A percentile compares a stretch with the other conserved stretches of the same genome.
Conservation (phyloP, 2,329 filamentous ascomycete genomes). For the Akanthomyces uredinophilus region DNA sequence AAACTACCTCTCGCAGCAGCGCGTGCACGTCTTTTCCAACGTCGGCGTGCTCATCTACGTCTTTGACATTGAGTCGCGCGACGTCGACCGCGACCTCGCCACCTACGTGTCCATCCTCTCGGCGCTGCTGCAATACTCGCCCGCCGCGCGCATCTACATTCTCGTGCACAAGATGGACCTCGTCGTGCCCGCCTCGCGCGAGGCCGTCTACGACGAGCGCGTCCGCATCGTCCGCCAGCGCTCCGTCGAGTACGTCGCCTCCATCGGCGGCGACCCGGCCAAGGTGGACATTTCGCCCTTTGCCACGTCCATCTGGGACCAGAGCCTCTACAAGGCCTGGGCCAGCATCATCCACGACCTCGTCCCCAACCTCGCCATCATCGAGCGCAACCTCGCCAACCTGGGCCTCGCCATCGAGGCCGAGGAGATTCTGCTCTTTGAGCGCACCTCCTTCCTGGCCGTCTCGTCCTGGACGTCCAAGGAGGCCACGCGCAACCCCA, state of each 20-base stretch:
- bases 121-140: constrained; percentile 80
- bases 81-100: constrained; percentile 86
- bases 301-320: constrained; percentile 97
- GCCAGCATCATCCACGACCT: constrained; percentile 96
- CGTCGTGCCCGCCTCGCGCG: constrained; percentile 72
- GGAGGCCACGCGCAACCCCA: constrained; percentile 74
- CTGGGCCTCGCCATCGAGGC: constrained; percentile 84
- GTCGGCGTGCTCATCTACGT: constrained; percentile 98
- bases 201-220: constrained; percentile 79
- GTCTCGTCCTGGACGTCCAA: constrained; percentile 86
- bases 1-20: constrained; percentile 93
- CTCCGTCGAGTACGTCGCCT: constrained; percentile 51
- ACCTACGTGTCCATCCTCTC: constrained; percentile 89
- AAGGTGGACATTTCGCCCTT: constrained; percentile 74
- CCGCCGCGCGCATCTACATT: constrained; percentile 79
- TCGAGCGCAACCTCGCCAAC: constrained; percentile 78
- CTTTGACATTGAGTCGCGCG: constrained; percentile 95
- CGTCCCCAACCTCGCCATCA: constrained; percentile 86
- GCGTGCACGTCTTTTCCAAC: constrained; percentile 92
- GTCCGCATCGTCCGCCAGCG: constrained; percentile 71
- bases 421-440: constrained; percentile 90
- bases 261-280: constrained; percentile 28
- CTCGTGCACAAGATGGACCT: constrained; percentile 99
- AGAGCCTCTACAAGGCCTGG: constrained; percentile 97
- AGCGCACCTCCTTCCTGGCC: constrained; percentile 91